A percentile compares a stretch with the other conserved stretches of the same genome.
Conservation (phyloP, 345 rosid species). For the Salix arbutifolia region DNA sequence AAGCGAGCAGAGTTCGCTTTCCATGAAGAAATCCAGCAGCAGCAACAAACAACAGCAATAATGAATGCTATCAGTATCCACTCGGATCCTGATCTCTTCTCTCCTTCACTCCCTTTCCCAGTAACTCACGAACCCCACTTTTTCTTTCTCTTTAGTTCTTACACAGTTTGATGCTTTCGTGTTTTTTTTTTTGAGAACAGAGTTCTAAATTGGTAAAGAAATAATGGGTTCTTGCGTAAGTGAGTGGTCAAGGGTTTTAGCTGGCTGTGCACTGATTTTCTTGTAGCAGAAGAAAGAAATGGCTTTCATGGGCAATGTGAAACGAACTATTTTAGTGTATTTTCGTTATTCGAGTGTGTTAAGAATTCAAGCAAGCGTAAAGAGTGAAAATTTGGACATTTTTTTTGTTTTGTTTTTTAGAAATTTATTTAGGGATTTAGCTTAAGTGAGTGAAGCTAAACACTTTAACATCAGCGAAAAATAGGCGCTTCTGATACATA, state of each 20-base stretch:
- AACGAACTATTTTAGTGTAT: background rate
- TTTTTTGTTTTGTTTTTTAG: background rate
- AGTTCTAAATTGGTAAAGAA: background rate
- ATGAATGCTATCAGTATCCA: constrained; percentile 39
- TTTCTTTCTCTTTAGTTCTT: background rate
- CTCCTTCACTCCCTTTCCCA: constrained; percentile 68
- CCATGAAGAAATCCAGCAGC: constrained; percentile 63
- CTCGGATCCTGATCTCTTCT: constrained; percentile 67
- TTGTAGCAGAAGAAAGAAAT: background rate
- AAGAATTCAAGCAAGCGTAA: background rate
- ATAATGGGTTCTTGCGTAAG: background rate
- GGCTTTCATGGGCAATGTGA: background rate
- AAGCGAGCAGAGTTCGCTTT: constrained; percentile 52
- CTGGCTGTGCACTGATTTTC: background rate
- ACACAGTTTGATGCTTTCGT: background rate
- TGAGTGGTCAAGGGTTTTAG: background rate
- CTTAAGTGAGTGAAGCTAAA: background rate
- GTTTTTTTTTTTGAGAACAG: background rate
- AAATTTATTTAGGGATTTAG: background rate
- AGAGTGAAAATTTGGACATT: background rate
- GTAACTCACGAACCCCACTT: constrained; percentile 31
- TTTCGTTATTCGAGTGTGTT: background rate
- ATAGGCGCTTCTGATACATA: background rate
- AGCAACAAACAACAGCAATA: constrained; percentile 31
- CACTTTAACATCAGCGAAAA: background rate